These are phyloP conservation scores for Ettlia oleoabundans DNA, from an alignment of 139 green algal species.

Conservation along the genomic window DNA sequence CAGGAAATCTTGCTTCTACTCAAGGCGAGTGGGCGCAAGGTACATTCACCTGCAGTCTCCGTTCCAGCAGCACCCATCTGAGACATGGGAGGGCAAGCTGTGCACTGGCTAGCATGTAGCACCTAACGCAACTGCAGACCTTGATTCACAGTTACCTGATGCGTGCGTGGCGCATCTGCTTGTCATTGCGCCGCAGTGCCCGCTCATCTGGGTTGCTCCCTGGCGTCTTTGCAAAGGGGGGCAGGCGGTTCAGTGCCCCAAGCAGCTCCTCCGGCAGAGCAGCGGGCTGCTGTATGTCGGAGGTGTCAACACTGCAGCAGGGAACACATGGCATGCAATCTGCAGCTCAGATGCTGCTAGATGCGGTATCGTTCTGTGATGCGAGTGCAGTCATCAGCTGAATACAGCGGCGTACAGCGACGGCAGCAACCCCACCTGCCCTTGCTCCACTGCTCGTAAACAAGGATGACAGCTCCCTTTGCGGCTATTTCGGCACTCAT, in stretches of 20 bases:
- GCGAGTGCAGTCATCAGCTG: too few species aligned
- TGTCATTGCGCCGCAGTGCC: not conserved
- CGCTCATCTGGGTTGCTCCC: not conserved
- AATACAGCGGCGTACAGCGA: too few species aligned
- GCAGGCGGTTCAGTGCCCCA: not conserved
- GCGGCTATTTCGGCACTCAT: not conserved
- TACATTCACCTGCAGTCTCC: too few species aligned
- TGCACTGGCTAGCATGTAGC: too few species aligned
- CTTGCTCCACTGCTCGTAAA: slow-evolving; percentile 12
- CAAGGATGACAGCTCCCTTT: not conserved
- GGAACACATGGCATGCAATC: not conserved
- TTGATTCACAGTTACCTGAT: too few species aligned
- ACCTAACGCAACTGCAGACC: too few species aligned
- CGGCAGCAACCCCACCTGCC: too few species aligned
- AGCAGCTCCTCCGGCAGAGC: not conserved
- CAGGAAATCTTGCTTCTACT: too few species aligned
- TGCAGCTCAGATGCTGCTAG: not conserved
- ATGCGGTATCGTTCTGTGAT: too few species aligned
- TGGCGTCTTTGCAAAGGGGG: not conserved
- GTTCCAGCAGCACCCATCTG: too few species aligned
- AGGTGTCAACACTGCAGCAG: not conserved
- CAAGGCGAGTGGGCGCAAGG: too few species aligned
- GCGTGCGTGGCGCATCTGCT: not conserved
- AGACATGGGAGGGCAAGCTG: too few species aligned
- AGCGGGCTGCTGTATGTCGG: not conserved